Conservation (phyloP, 2,329 filamentous ascomycete genomes). For the Aspergillus glaucus region DNA sequence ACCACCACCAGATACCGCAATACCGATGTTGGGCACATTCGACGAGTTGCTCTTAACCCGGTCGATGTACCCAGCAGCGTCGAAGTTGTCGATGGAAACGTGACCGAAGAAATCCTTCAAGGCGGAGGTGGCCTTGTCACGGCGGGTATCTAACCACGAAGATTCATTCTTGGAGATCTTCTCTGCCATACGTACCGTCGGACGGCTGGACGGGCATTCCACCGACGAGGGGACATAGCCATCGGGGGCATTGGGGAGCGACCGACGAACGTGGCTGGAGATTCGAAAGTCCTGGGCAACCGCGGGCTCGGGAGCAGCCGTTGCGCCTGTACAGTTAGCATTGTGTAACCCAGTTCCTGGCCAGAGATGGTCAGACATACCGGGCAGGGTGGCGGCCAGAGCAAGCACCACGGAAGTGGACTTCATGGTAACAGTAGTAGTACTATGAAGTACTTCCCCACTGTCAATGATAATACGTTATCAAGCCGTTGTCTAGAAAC, state of each 20-base stretch:
- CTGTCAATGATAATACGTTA: not conserved
- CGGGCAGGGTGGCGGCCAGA: slow-evolving; percentile 12
- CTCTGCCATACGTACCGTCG: slow-evolving; percentile 60
- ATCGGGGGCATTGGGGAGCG: slow-evolving; percentile 53
- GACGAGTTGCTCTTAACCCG: slow-evolving; percentile 49
- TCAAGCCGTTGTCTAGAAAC: not conserved
- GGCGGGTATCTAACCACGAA: slow-evolving; percentile 65
- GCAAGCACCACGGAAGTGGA: slow-evolving; percentile 6
- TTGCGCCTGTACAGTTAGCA: slow-evolving; percentile 8
- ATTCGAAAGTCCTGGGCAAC: slow-evolving; percentile 6
- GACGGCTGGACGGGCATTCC: slow-evolving; percentile 62
- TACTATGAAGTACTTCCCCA: not conserved
- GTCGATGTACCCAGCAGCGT: slow-evolving; percentile 67
- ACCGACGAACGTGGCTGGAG: slow-evolving; percentile 26
- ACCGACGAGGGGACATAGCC: slow-evolving; percentile 67
- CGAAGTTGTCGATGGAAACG: slow-evolving; percentile 69
- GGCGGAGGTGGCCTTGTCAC: slow-evolving; percentile 65
- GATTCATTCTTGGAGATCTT: slow-evolving; percentile 63
- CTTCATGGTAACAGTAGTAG: slow-evolving; percentile 8
- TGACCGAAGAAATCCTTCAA: slow-evolving; percentile 67
- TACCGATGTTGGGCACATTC: slow-evolving; percentile 61
- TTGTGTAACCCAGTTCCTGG: not conserved
- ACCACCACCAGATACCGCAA: slow-evolving; percentile 77
- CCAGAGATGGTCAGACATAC: slow-evolving; percentile 5
- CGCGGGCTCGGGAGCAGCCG: slow-evolving; percentile 10